Evolutionary conservation across 352 stramenopile species (phyloP), one percentile per base, ranked within the genome.

Genomic region (Globisporangium recalcitrans): DNA sequence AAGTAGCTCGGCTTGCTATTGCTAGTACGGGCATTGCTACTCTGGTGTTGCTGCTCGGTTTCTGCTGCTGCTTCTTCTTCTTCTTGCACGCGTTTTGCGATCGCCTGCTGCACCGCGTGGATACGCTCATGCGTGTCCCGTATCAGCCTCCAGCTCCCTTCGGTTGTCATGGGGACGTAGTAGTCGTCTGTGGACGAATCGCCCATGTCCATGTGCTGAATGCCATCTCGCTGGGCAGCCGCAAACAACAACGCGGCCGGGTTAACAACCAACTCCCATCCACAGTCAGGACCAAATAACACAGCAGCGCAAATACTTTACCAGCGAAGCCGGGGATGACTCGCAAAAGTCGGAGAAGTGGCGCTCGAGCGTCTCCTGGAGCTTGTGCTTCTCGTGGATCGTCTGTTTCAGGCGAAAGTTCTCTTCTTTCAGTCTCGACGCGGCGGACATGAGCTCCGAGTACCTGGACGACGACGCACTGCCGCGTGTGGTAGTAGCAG

Each of bases 371-470:
- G 66, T 73, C 57, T 76, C 59, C 38, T 64, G 63, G 19, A 70
- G 61, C 63, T 76, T 76, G 54, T 68, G 57, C 60, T 73, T 76
- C 40, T 76, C 65, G 62, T 68, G 64, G 14, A 76, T 55, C 46
- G 46, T 40, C 53, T 73, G 65, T 36, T 76, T 73, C 24, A 76
- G 49, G 42, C 60, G 63, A 58, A 76, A 76, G 51, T 71, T 63
- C 46, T 67, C 32, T 70, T 65, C 65, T 22, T 69, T 64, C 49
- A 49, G 62, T 11, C 71, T 63, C 16, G 74, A 71, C 27, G 68
- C 68, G 21, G 73, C 46, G 19, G 72, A 60, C 4, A 83, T 54
- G 13, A 81, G 67, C 27, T 75, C 60, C 31, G 69, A 65, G 67
- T 83, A 86, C 58, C 64, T 58, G 47, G 58, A 29, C n/a, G 64